Percentiles rank a stretch among this genome's conserved stretches.
Evolutionary conservation across 1,284 basidiomycete genomes (phyloP).

Genomic region (Trametes hirsuta): DNA sequence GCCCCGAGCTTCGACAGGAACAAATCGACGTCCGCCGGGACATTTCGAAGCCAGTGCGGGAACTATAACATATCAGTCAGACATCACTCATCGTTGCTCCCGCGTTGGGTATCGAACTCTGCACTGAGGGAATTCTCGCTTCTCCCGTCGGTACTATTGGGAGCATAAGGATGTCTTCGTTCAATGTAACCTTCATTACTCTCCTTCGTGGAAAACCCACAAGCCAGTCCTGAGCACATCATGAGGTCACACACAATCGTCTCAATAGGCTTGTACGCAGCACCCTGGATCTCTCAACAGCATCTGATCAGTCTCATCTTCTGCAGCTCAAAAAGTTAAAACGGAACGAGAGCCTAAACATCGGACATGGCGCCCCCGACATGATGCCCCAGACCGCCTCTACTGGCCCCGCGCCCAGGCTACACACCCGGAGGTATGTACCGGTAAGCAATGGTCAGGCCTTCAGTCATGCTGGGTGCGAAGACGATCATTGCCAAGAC

Average conservation of each 20-base stretch:
- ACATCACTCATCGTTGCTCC: too few relatives aligned
- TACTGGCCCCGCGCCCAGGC: neutral
- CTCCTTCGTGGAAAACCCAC: too few relatives aligned
- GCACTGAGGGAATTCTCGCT: too few relatives aligned
- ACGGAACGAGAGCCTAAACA: slow-evolving; percentile 7
- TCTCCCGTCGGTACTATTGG: too few relatives aligned
- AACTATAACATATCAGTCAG: too few relatives aligned
- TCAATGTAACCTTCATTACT: too few relatives aligned
- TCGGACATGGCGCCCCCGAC: neutral
- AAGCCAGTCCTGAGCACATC: too few relatives aligned
- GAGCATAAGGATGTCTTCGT: too few relatives aligned
- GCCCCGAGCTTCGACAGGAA: too few relatives aligned
- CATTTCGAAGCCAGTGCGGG: too few relatives aligned
- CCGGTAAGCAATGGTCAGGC: neutral
- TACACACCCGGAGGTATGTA: neutral
- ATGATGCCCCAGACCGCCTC: neutral
- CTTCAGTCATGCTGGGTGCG: neutral
- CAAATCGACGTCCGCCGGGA: too few relatives aligned
- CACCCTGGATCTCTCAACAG: neutral
- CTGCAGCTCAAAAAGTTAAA: slow-evolving; percentile 7
- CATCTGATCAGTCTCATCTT: slow-evolving; percentile 2
- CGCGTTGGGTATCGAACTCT: too few relatives aligned
- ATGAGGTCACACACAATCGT: neutral
- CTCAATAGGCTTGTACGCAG: neutral
- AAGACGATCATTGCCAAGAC: neutral